Evolutionary conservation across 441 rosid species (phyloP).

Genomic region (Gossypium schwendimanii): DNA sequence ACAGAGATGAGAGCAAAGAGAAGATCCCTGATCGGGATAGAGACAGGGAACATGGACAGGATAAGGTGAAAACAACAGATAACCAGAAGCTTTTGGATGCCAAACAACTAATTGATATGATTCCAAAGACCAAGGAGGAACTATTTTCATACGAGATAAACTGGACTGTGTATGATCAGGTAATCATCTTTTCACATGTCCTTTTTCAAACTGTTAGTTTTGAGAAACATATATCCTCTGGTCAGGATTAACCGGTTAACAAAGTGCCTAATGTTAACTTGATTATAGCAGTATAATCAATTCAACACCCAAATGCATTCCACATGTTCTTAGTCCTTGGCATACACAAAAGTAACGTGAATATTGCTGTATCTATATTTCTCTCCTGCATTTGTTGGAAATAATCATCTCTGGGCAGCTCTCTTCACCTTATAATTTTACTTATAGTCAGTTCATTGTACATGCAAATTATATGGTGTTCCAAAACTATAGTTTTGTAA

Average conservation of each 20-base stretch:
- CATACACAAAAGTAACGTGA: neutral
- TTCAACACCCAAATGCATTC: neutral
- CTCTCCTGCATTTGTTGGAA: neutral
- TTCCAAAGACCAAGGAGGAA: slow-evolving; percentile 95
- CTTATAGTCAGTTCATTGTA: neutral
- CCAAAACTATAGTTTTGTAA: neutral
- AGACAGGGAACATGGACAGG: slow-evolving; percentile 48
- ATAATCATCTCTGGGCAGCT: neutral
- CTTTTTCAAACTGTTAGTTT: slow-evolving; percentile 5
- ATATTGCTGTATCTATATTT: neutral
- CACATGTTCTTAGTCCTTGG: neutral
- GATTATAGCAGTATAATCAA: neutral
- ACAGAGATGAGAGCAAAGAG: slow-evolving; percentile 48
- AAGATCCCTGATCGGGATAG: slow-evolving; percentile 39
- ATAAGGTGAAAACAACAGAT: slow-evolving; percentile 60
- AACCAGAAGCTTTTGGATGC: slow-evolving; percentile 88
- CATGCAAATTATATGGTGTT: neutral
- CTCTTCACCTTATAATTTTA: neutral
- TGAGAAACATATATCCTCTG: neutral
- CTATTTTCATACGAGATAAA: slow-evolving; percentile 83
- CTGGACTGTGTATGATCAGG: slow-evolving; percentile 89
- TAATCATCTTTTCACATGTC: slow-evolving; percentile 21
- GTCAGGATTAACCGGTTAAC: neutral
- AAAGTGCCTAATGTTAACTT: neutral
- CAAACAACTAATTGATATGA: slow-evolving; percentile 94